phyloP scores from a whole-genome alignment of 1,139 yeast species.

The Arxiozyma bovina region DNA sequence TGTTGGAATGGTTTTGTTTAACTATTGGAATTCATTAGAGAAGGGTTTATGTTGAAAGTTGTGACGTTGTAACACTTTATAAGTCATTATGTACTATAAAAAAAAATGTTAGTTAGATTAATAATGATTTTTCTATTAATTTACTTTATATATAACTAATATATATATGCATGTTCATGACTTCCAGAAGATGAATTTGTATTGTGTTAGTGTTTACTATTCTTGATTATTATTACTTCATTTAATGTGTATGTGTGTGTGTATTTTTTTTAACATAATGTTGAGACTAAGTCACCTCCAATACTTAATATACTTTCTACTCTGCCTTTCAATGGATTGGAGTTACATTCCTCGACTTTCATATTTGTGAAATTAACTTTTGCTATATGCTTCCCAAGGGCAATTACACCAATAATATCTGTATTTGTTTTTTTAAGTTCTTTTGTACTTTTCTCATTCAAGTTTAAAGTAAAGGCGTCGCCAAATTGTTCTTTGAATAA shows the following conservation, averaged over 20 bases:
- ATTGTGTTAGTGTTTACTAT: too few species aligned
- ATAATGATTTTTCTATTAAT: too few species aligned
- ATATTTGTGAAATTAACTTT: slow-evolving; percentile 54
- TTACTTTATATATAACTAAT: too few species aligned
- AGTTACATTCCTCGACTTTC: slow-evolving; percentile 59
- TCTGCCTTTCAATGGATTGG: slow-evolving; percentile 71
- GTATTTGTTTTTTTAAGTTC: slow-evolving; percentile 34
- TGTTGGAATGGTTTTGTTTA: too few species aligned
- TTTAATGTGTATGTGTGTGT: neutral
- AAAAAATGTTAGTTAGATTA: neutral
- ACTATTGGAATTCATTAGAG: neutral
- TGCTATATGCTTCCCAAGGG: slow-evolving; percentile 70
- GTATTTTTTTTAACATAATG: slow-evolving; percentile 37
- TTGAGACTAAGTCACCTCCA: slow-evolving; percentile 77
- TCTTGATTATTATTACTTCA: neutral
- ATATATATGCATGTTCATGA: neutral
- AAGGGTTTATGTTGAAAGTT: neutral
- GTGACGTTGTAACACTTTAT: neutral
- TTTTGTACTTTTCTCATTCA: slow-evolving; percentile 32
- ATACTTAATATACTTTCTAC: slow-evolving; percentile 71
- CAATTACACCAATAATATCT: slow-evolving; percentile 37
- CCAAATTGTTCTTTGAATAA: slow-evolving; percentile 84
- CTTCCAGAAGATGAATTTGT: neutral
- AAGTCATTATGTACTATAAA: neutral
- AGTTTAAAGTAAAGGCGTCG: slow-evolving; percentile 42